A percentile compares a stretch with the other conserved stretches of the same genome.
phyloP scores from a whole-genome alignment of 148 eudicot genomes.

The Rhododendron kiyosumense region DNA sequence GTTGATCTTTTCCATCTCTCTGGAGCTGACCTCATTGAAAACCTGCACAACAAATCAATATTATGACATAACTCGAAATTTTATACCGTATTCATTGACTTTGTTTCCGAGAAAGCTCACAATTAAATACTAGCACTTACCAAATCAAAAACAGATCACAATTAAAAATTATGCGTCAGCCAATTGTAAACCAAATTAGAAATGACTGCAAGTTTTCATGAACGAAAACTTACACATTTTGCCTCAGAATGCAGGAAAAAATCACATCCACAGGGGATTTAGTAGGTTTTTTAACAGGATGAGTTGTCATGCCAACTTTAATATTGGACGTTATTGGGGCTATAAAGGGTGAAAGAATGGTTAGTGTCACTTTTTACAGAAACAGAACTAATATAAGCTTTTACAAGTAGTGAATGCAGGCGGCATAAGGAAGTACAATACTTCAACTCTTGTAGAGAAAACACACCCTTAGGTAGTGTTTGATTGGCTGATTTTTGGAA shows the following conservation, averaged over 20 bases:
- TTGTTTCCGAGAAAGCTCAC: not conserved
- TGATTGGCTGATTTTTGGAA: not conserved
- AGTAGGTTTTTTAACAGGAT: not conserved
- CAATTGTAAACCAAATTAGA: not conserved
- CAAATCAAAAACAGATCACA: not conserved
- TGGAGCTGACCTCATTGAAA: conserved; percentile 82
- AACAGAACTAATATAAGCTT: not conserved
- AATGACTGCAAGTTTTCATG: not conserved
- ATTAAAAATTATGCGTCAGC: not conserved
- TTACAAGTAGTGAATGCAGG: not conserved
- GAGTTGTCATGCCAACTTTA: not conserved
- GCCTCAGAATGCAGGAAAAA: not conserved
- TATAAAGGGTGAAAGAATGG: not conserved
- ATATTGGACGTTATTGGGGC: not conserved
- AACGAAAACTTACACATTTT: not conserved
- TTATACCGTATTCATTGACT: not conserved
- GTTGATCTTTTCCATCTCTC: conserved; percentile 86
- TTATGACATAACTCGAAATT: not conserved
- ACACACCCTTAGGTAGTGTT: not conserved
- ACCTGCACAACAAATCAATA: conserved; percentile 35
- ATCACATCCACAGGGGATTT: not conserved
- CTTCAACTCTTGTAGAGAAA: not conserved
- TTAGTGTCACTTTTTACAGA: not conserved
- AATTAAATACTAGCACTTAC: not conserved
- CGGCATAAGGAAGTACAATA: not conserved